These are phyloP conservation scores for Penicillium carneum DNA, from an alignment of 2,329 filamentous ascomycete species.

Conservation along the genomic window DNA sequence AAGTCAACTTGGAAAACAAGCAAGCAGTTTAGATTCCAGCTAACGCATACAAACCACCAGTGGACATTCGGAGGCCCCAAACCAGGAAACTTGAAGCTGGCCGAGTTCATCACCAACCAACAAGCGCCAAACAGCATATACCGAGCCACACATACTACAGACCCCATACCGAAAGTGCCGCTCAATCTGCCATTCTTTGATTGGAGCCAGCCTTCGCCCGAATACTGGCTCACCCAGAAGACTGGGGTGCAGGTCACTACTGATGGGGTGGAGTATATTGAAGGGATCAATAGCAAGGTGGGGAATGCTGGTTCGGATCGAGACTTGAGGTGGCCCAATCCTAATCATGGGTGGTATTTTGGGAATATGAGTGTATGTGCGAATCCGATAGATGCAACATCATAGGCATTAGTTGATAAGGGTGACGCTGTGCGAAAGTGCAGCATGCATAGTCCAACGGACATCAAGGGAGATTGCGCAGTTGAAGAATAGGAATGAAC, in stretches of 20 bases:
- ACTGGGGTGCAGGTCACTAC: neutral
- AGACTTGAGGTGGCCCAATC: neutral
- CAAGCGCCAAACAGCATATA: conserved; percentile 5
- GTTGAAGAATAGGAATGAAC: neutral
- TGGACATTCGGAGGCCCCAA: conserved; percentile 13
- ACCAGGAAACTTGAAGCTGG: conserved; percentile 10
- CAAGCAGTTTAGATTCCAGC: neutral
- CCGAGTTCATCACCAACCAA: conserved; percentile 12
- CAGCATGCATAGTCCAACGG: no score
- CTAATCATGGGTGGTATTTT: conserved; percentile 16
- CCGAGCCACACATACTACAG: conserved; percentile 7
- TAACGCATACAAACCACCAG: neutral
- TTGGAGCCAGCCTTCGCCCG: conserved; percentile 13
- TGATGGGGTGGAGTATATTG: conserved; percentile 1
- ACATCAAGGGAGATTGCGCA: neutral
- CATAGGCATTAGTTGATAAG: neutral
- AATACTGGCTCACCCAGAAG: conserved; percentile 10
- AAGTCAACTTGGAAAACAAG: neutral
- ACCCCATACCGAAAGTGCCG: conserved; percentile 4
- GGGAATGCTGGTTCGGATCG: conserved; percentile 6
- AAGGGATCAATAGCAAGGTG: conserved; percentile 5
- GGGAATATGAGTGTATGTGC: conserved; percentile 6
- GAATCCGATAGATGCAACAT: neutral
- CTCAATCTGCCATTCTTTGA: neutral
- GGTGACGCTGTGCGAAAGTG: neutral